Evolutionary conservation across 345 rosid genomes (phyloP).

Genomic region (Aegle marmelos): DNA sequence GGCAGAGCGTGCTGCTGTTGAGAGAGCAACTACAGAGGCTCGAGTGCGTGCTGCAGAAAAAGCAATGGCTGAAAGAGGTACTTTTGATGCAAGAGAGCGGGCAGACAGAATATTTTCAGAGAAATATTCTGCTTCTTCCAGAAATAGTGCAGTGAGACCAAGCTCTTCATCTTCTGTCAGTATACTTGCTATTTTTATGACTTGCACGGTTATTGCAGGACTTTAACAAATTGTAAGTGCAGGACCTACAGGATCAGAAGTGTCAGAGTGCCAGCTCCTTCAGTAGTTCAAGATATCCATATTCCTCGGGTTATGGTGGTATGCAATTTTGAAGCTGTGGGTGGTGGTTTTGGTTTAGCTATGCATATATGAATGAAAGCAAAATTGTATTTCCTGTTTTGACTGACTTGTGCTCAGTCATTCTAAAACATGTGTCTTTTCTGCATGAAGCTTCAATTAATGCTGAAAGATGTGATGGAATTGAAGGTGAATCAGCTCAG

Average conservation of each 20-base stretch:
- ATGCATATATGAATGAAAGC: neutral
- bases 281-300: slow-evolving; percentile 43
- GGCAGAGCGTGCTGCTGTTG: slow-evolving; percentile 92
- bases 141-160: slow-evolving; percentile 46
- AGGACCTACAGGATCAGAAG: slow-evolving; percentile 51
- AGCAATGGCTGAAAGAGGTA: slow-evolving; percentile 62
- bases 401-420: neutral
- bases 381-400: neutral
- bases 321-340: slow-evolving; percentile 9
- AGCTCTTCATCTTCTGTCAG: slow-evolving; percentile 47
- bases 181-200: slow-evolving; percentile 4
- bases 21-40: slow-evolving; percentile 92
- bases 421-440: slow-evolving; percentile 13
- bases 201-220: neutral
- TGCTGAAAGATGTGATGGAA: slow-evolving; percentile 40
- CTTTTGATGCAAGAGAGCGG: slow-evolving; percentile 65
- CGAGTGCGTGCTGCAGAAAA: slow-evolving; percentile 75
- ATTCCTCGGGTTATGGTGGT: slow-evolving; percentile 52
- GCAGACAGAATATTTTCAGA: slow-evolving; percentile 65
- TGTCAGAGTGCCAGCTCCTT: slow-evolving; percentile 45
- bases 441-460: slow-evolving; percentile 26
- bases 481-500: slow-evolving; percentile 88
- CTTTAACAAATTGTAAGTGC: slow-evolving; percentile 25
- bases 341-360: neutral
- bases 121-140: slow-evolving; percentile 50